Conservation (phyloP, 2,329 filamentous ascomycete genomes). For the Botrytis hyacinthi region DNA sequence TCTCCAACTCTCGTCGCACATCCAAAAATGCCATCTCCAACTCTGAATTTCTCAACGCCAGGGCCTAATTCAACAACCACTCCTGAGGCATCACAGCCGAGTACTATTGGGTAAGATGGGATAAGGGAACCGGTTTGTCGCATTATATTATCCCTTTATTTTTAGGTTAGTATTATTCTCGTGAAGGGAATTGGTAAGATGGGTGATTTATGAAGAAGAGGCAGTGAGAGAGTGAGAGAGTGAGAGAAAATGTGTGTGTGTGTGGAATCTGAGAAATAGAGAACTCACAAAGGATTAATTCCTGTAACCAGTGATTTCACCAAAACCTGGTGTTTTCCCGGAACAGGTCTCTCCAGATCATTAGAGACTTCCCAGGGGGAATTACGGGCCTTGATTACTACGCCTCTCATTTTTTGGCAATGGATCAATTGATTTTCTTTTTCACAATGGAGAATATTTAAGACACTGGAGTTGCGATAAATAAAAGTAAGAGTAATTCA, state of each 20-base stretch:
- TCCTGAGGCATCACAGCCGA: conserved; percentile 42
- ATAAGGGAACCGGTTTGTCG: conserved; percentile 40
- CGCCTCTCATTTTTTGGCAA: conserved; percentile 12
- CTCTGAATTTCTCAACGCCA: conserved; percentile 37
- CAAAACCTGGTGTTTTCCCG: conserved; percentile 39
- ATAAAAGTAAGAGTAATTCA: background rate
- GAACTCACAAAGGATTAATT: conserved; percentile 42
- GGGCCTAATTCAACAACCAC: conserved; percentile 38
- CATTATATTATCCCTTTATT: conserved; percentile 39
- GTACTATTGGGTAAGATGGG: conserved; percentile 40
- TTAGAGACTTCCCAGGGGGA: conserved; percentile 21
- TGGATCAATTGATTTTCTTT: background rate
- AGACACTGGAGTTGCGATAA: too few relatives aligned
- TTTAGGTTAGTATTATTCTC: too few relatives aligned
- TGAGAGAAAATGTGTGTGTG: too few relatives aligned
- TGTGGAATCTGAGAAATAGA: background rate
- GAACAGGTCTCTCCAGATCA: conserved; percentile 32
- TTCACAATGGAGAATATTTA: background rate
- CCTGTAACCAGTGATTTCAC: conserved; percentile 41
- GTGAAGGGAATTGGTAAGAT: background rate
- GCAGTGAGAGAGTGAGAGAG: background rate
- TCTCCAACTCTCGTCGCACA: conserved; percentile 39
- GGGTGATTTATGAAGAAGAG: background rate
- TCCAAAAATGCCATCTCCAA: conserved; percentile 41
- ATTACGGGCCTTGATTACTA: background rate